These are phyloP conservation scores for Camellia sinensis DNA, from an alignment of 148 eudicot genomes.

Conservation along the genomic window DNA sequence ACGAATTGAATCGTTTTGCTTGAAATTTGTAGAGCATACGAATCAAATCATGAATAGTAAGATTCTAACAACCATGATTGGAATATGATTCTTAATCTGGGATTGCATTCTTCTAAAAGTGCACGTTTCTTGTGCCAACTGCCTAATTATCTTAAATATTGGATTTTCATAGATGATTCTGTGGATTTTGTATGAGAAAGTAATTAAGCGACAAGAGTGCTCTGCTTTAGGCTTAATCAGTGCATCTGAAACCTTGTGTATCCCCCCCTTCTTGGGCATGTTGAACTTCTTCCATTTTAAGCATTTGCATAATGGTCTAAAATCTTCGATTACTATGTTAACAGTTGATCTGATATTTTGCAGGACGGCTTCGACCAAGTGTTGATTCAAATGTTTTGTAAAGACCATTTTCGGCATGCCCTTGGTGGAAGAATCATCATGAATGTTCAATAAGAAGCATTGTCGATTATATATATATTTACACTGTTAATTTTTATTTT, in stretches of 20 bases:
- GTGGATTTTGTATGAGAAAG: background rate
- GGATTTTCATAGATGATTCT: background rate
- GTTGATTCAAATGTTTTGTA: slow-evolving; percentile 8
- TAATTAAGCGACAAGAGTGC: background rate
- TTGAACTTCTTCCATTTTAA: background rate
- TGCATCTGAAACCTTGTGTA: background rate
- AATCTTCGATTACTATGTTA: background rate
- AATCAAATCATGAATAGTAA: too few species aligned
- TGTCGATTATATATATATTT: background rate
- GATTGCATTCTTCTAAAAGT: background rate
- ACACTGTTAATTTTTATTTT: too few species aligned
- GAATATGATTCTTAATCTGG: background rate
- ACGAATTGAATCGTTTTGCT: too few species aligned
- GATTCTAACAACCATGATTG: too few species aligned
- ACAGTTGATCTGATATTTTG: background rate
- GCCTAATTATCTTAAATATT: background rate
- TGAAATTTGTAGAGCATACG: too few species aligned
- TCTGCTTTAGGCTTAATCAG: background rate
- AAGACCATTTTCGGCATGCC: background rate
- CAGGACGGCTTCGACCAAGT: slow-evolving; percentile 39
- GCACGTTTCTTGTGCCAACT: background rate
- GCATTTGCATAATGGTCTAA: background rate
- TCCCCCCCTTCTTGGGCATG: too few species aligned
- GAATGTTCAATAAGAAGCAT: background rate
- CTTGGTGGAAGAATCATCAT: background rate